phyloP scores from a whole-genome alignment of 2,329 filamentous ascomycete genomes.

The Penicillium sp. region DNA sequence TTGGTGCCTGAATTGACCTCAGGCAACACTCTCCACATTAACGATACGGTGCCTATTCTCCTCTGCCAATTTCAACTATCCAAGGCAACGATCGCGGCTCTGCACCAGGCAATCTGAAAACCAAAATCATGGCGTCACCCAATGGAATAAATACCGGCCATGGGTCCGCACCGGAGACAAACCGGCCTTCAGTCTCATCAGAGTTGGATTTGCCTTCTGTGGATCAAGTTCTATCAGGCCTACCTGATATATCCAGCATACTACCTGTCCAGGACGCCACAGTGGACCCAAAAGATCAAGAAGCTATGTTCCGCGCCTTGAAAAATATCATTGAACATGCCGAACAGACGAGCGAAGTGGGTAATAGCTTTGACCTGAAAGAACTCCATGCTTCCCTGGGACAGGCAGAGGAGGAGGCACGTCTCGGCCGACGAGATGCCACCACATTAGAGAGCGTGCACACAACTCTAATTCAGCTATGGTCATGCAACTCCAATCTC shows the following conservation, averaged over 20 bases:
- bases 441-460: constrained; percentile 29
- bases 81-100: constrained; percentile 6
- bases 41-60: constrained; percentile 1
- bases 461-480: constrained; percentile 35
- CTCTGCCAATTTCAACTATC: constrained; percentile 1
- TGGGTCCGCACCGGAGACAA: constrained; percentile 4
- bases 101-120: neutral
- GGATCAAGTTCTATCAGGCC: constrained; percentile 25
- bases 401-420: constrained; percentile 25
- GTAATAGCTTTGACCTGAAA: constrained; percentile 26
- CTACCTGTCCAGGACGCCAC: constrained; percentile 18
- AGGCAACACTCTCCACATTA: constrained; percentile 14
- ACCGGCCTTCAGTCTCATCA: neutral
- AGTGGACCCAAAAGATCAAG: constrained; percentile 31
- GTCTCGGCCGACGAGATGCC: constrained; percentile 21
- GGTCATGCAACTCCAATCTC: constrained; percentile 36
- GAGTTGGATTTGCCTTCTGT: constrained; percentile 27
- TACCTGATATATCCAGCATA: constrained; percentile 20
- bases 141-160: constrained; percentile 13
- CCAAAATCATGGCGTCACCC: constrained; percentile 15
- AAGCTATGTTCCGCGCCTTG: constrained; percentile 36
- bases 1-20: constrained; percentile 21
- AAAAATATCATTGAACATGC: constrained; percentile 29
- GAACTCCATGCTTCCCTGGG: constrained; percentile 33
- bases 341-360: constrained; percentile 24